Evolutionary conservation across 805 yeast species (phyloP).

Genomic region (Pachysolen tannophilus): DNA sequence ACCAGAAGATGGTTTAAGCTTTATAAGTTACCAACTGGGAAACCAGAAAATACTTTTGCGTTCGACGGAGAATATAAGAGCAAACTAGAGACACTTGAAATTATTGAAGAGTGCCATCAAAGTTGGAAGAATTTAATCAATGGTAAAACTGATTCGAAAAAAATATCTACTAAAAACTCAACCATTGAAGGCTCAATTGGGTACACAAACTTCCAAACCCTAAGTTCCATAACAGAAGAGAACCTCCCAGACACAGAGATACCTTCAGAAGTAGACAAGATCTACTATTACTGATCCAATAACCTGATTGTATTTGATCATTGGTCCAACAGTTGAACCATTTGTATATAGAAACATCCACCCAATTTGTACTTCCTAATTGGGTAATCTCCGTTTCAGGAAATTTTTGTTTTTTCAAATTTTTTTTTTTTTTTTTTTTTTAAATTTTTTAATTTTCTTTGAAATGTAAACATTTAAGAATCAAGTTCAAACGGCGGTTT

Average conservation of each 20-base stretch:
- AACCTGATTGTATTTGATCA: no score
- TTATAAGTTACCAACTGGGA: constrained; percentile 79
- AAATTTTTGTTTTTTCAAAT: no score
- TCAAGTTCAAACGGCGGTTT: no score
- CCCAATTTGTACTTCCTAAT: no score
- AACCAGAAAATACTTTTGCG: constrained; percentile 68
- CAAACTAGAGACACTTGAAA: constrained; percentile 47
- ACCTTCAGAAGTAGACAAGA: constrained; percentile 31
- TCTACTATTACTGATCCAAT: constrained; percentile 21
- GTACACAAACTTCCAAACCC: constrained; percentile 15
- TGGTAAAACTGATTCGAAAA: constrained; percentile 29
- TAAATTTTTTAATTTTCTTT: no score
- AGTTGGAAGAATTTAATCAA: constrained; percentile 58
- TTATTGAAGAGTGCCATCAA: constrained; percentile 55
- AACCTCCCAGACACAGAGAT: constrained; percentile 22
- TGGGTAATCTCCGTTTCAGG: no score
- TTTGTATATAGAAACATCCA: no score
- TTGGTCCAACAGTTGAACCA: no score
- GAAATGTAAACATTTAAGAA: no score
- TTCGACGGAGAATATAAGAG: constrained; percentile 61
- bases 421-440: no score
- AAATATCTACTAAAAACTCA: constrained; percentile 32
- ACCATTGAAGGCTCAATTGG: constrained; percentile 26
- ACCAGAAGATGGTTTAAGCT: constrained; percentile 76
- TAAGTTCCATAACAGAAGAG: constrained; percentile 13